phyloP scores from a whole-genome alignment of 441 rosid species.

The Corymbia citriodora region DNA sequence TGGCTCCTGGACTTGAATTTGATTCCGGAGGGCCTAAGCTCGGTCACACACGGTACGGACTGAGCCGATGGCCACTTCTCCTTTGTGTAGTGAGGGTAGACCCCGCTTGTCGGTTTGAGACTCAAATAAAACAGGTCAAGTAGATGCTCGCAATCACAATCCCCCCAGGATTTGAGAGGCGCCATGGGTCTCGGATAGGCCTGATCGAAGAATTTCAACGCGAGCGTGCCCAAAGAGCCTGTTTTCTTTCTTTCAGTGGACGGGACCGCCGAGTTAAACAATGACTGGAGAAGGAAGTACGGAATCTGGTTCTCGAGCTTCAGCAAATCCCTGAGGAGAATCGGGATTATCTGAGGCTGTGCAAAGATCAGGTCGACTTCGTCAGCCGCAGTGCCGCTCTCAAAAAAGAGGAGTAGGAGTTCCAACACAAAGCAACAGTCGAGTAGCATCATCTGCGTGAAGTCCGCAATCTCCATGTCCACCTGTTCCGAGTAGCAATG shows the following conservation, averaged over 20 bases:
- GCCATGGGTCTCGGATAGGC: not conserved
- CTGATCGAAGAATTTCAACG: not conserved
- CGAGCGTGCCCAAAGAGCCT: not conserved
- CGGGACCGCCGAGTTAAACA: accelerated
- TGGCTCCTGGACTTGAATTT: slow-evolving; percentile 2
- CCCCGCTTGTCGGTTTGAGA: not conserved
- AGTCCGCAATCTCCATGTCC: not conserved
- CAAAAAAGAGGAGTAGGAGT: no score
- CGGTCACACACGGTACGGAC: not conserved
- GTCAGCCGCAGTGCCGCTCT: no score
- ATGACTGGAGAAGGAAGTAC: no score
- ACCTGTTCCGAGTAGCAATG: not conserved
- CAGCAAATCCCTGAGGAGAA: no score
- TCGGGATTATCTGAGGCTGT: no score
- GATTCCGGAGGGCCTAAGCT: slow-evolving; percentile 8
- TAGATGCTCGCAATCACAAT: not conserved
- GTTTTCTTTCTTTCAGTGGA: accelerated
- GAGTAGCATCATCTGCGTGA: no score
- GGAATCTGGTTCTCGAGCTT: no score
- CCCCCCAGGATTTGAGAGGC: accelerated
- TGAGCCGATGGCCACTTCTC: not conserved
- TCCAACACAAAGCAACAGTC: no score
- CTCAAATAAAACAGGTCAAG: not conserved
- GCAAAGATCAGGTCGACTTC: no score
- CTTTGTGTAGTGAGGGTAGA: not conserved